Percentiles rank a stretch among this genome's conserved stretches.
phyloP scores from a whole-genome alignment of 2,329 filamentous ascomycete species.

The Leptographium radiaticola region DNA sequence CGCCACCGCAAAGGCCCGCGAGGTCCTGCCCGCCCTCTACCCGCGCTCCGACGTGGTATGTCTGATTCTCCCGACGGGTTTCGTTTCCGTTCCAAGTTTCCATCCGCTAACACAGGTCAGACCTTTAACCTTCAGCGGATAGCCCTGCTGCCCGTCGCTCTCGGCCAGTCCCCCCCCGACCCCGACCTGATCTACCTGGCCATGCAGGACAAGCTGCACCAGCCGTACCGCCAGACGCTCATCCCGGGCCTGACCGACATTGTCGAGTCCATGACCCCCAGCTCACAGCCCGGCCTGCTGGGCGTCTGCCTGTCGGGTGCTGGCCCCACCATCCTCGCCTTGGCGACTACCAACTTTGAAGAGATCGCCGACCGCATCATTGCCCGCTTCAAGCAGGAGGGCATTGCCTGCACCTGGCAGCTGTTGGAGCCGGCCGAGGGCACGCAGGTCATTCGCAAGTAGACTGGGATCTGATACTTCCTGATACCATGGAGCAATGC shows the following conservation, averaged over 20 bases:
- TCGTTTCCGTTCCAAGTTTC: neutral
- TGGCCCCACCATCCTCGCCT: constrained; percentile 84
- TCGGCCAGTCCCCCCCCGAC: constrained; percentile 81
- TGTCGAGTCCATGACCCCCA: constrained; percentile 78
- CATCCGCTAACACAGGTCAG: constrained; percentile 19
- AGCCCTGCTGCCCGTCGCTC: constrained; percentile 75
- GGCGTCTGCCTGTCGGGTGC: constrained; percentile 93
- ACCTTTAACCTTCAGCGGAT: constrained; percentile 91
- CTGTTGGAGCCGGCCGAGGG: constrained; percentile 79
- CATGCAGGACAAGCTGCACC: constrained; percentile 98
- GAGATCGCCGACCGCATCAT: constrained; percentile 73
- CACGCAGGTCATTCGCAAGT: constrained; percentile 27
- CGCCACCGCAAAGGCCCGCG: constrained; percentile 79
- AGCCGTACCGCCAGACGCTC: constrained; percentile 83
- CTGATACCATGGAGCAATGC: no score
- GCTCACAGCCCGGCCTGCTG: constrained; percentile 73
- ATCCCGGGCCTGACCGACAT: constrained; percentile 89
- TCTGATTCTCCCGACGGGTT: constrained; percentile 10
- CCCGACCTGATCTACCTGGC: constrained; percentile 90
- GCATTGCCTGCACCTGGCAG: constrained; percentile 74
- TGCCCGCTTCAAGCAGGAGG: constrained; percentile 54
- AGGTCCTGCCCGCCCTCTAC: constrained; percentile 71
- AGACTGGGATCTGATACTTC: neutral
- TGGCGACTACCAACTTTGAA: constrained; percentile 83
- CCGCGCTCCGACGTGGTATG: constrained; percentile 69